Percentiles rank a stretch among this genome's conserved stretches.
Evolutionary conservation across 768 basidiomycete species (phyloP).

Genomic region (Lyophyllum shimeji): DNA sequence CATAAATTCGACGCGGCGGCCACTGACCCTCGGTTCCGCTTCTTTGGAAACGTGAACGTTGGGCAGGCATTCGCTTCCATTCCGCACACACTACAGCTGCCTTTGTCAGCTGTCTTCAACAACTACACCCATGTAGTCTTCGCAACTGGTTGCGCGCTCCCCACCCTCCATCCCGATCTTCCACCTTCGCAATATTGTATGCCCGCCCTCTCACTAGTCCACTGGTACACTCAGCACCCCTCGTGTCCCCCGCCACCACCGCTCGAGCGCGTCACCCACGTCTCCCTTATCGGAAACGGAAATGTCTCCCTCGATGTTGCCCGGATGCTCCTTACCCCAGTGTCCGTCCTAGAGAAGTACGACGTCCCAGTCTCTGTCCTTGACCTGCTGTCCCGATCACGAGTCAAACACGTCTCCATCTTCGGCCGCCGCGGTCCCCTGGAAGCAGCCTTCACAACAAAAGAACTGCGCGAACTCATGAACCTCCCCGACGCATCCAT

Average conservation of each 20-base stretch:
- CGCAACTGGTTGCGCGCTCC: constrained; percentile 79
- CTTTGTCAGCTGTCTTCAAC: constrained; percentile 57
- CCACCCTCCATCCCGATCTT: constrained; percentile 55
- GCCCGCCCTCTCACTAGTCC: constrained; percentile 82
- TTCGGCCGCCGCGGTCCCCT: constrained; percentile 85
- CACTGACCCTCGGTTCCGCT: constrained; percentile 75
- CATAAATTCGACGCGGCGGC: constrained; percentile 90
- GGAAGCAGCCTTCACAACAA: constrained; percentile 88
- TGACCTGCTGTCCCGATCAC: constrained; percentile 57
- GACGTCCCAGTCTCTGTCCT: constrained; percentile 81
- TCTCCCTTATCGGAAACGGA: constrained; percentile 89
- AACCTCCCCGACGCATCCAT: constrained; percentile 64
- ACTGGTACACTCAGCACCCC: constrained; percentile 97
- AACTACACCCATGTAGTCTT: constrained; percentile 88
- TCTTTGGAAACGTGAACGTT: constrained; percentile 89
- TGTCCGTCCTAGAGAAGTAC: constrained; percentile 59
- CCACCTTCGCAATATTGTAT: constrained; percentile 51
- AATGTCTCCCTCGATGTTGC: constrained; percentile 95
- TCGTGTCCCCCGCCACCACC: constrained; percentile 59
- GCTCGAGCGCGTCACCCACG: constrained; percentile 64
- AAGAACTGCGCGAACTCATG: constrained; percentile 89
- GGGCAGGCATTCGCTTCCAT: constrained; percentile 37
- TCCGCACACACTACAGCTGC: constrained; percentile 53
- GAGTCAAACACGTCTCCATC: constrained; percentile 76
- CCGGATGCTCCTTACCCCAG: constrained; percentile 79